phyloP scores from a whole-genome alignment of 176 grass and related monocot genomes.

The Carex scoparia region DNA sequence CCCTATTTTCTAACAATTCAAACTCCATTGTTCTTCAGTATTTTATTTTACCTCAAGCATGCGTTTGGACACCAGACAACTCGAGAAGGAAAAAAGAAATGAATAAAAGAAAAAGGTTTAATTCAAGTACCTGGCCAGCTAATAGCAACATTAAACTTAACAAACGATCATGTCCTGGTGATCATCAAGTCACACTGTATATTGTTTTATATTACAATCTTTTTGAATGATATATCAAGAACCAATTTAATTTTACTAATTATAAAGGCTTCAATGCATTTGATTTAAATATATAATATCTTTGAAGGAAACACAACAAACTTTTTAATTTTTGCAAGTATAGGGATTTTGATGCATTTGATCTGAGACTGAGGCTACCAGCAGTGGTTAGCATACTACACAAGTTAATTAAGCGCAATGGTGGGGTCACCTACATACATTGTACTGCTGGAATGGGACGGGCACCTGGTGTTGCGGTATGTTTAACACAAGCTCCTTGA shows the following conservation, averaged over 20 bases:
- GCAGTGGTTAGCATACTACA: conserved; percentile 83
- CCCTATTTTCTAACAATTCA: background rate
- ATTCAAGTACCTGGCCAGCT: background rate
- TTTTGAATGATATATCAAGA: background rate
- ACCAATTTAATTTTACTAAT: background rate
- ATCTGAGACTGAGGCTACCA: conserved; percentile 97
- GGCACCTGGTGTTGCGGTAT: conserved; percentile 85
- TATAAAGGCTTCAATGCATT: conserved; percentile 87
- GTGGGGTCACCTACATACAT: conserved; percentile 93
- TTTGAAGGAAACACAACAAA: background rate
- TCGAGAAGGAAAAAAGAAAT: conserved; percentile 2
- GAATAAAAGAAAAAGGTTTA: background rate
- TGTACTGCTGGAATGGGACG: conserved; percentile 98
- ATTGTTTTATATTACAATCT: conserved; percentile 21
- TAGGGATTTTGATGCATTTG: conserved; percentile 99
- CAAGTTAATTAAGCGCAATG: conserved; percentile 61
- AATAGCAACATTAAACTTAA: background rate
- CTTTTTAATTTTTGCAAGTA: background rate
- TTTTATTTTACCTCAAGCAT: background rate
- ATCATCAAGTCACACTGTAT: background rate
- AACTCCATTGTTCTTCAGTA: background rate
- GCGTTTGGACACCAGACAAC: background rate
- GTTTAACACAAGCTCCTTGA: conserved; percentile 8
- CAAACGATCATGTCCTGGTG: background rate
- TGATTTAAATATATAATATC: conserved; percentile 36